Base-by-base conservation (phyloP, 2,329 filamentous ascomycete species). In the Zarea fungicola region DNA sequence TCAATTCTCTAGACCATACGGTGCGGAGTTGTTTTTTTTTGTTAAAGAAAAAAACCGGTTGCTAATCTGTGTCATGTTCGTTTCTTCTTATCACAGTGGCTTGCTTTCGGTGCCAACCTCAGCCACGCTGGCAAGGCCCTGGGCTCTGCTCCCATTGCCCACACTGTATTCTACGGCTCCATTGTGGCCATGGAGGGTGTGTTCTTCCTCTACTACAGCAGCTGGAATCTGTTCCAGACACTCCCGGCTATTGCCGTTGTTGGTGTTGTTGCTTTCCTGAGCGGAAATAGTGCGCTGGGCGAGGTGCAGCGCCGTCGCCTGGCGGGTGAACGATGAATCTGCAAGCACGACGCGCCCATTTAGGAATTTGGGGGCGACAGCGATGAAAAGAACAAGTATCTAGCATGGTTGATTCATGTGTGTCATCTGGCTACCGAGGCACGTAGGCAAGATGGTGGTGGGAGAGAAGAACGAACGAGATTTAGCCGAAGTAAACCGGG, bases 191-290 rank as follows among this genome's bases (percentile, higher is more conserved):
- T 99, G 75, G 93, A 99, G 68, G 87, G 80, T 14, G 83, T 96
- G 49, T 96, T 99, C 71, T 92, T 93, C 74, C 71, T 96, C 56
- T 99, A 99, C 77, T 97, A 97, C 71, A 85, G 80, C 46, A 81
- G 73, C 62, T 96, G 92, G 91, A 96, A 85, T 62, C 75, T 99
- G 39, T 96, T 97, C 77, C 85, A 96, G 73, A 83, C 82, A 13
- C 75, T 99, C 42, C 91, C 90, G 5, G 83, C 83, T 22, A 83
- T 85, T 47, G 75, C 75, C 28, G 70, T 83, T 36, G 79, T 93
- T 25, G 83, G 84, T 14, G 69, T 78, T 22, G 79, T 90, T 48
- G 81, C 88, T 10, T 89, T 95, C 63, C 68, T 97, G 54, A 96
- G 89, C 64, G 93, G 93, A 49, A 90, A 85, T 63, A 85, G 90